Evolutionary conservation across 768 basidiomycete genomes (phyloP), one percentile per base, ranked within the genome.

Genomic region (Tylopilus subfusipes): DNA sequence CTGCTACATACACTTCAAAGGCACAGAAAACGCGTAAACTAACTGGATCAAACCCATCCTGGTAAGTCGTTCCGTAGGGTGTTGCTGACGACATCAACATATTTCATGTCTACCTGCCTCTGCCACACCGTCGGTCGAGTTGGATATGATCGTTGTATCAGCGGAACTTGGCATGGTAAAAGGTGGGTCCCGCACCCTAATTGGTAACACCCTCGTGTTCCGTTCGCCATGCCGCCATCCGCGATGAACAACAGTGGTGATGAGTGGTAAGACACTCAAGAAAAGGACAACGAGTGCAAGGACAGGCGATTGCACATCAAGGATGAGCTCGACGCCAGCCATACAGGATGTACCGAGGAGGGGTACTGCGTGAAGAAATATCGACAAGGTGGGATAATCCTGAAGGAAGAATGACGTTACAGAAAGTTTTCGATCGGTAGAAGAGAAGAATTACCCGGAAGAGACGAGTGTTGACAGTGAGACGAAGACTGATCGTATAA

Each of bases 401-500:
- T 68, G 0, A 34, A 1, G 33, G 9, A 7, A 16, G 12, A 8
- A 14, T 46, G 2, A 24, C 39, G 42, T 31, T 10, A 13, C 4
- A 11, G 11, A 42, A 29, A 10, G 43, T 22, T 5, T 4, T 6
- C 1, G 11, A 30, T 34, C 14, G 13, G 33, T 27, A 27, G 33
- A 3, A 34, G 33, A 13, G 33, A 5, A n/a, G 39, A 2, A 29
- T 38, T 44, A 65, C 67, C 0, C 44, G 50, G 33, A 61, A 18
- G 27, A 53, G 50, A 29, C 50, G 46, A 11, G 42, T 11, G 24
- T 56, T 54, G 50, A 45, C 38, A n/a, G 55, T 42, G 25, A 63
- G 38, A 21, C 55, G 53, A 38, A 68, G 60, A 21, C 47, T 67
- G 45, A 63, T 59, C 11, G 63, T 68, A 34, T 68, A 69, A 4